Base-by-base conservation (phyloP, 805 yeast species). In the Hanseniaspora osmophila region DNA sequence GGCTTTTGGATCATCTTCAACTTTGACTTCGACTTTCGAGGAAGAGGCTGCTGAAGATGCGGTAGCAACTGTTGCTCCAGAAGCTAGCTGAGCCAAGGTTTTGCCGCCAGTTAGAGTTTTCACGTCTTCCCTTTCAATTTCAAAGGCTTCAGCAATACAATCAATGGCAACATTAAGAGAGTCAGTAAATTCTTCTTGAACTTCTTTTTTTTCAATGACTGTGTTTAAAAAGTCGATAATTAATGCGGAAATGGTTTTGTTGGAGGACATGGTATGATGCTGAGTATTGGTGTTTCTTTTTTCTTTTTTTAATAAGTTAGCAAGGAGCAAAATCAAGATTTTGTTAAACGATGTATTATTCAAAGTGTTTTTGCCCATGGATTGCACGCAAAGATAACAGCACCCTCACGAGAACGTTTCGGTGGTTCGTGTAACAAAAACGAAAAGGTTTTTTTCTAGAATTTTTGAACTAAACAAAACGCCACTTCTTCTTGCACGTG, bases 111-210 rank as follows among this genome's bases (percentile, higher is more conserved):
- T 50, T 9, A 62, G 49, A 5, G 60, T 41, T 40, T 48, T 54
- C 33, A 71, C 70, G 18, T 66, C 67, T 22, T 73, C 79, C 53
- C 72, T 70, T 51, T 73, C 69, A 22, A 88, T 78, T 43, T 70
- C 78, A 60, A 81, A 90, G 10, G 94, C 86, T 55, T 88, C 97
- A 19, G 84, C 76, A 47, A 92, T 76, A 68, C 96, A 86, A 58
- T 86, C 95, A 52, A 87, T 74, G 49, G 97, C 97, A 44, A 90
- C 94, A 52, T 87, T 96, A 54, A 90, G 70, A 10, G 96, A 85
- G 54, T 92, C 97, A 47, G 73, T 71, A 59, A 79, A 84, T 51
- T 90, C 97, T 50, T 78, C 83, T 33, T 80, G 65, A 41, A 88
- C 74, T 39, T 74, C 73, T 39, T 84, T 83, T 50, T 73, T 71